Conservation (phyloP, 2,329 filamentous ascomycete species). For the Pseudocercospora fuligena region DNA sequence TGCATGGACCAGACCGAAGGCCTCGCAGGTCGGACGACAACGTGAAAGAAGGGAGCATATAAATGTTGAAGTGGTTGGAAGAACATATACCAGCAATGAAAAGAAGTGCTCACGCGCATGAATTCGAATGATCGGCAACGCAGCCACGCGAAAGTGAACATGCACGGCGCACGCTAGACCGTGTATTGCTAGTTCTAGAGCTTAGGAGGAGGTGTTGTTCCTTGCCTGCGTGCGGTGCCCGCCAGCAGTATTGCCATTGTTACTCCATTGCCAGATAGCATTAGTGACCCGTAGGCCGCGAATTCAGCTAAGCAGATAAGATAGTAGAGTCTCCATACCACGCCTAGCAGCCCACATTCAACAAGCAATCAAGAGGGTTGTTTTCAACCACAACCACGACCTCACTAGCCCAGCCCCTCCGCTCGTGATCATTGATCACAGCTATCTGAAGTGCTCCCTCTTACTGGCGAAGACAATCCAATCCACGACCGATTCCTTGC, state of each 20-base stretch:
- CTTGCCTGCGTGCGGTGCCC: background rate
- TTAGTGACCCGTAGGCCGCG: background rate
- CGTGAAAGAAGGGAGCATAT: too few species aligned
- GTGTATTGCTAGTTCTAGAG: background rate
- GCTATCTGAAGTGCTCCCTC: background rate
- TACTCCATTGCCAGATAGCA: background rate
- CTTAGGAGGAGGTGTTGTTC: background rate
- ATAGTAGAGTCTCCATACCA: conserved; percentile 8
- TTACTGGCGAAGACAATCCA: background rate
- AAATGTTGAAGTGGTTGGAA: background rate
- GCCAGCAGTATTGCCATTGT: conserved; percentile 7
- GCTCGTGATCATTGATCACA: background rate
- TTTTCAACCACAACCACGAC: conserved; percentile 27
- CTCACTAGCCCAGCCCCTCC: background rate
- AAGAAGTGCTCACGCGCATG: background rate
- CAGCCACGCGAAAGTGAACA: background rate
- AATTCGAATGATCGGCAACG: background rate
- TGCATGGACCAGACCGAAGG: background rate
- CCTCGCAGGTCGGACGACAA: too few species aligned
- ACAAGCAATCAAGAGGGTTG: conserved; percentile 19
- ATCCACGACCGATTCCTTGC: background rate
- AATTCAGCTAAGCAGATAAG: conserved; percentile 14
- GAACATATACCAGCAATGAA: background rate
- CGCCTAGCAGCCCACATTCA: conserved; percentile 11
- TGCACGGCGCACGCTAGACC: conserved; percentile 5